A percentile compares a stretch with the other conserved stretches of the same genome.
These are phyloP conservation scores for Cryphonectria carpinicola DNA, from an alignment of 2,329 filamentous ascomycete species.

Conservation along the genomic window DNA sequence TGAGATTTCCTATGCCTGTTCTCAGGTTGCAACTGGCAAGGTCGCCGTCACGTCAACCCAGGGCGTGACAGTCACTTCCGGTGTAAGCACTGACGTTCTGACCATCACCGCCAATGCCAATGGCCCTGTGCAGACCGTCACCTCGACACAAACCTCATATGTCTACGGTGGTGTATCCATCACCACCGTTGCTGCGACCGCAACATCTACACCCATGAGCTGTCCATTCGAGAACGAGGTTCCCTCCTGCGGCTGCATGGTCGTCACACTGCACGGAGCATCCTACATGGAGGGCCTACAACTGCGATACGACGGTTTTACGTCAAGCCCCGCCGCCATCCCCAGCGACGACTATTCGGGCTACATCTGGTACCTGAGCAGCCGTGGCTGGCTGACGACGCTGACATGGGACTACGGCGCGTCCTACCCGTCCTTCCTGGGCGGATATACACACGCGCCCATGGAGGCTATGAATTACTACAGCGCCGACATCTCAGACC, in stretches of 20 bases:
- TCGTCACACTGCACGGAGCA: neutral
- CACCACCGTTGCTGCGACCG: conserved; percentile 3
- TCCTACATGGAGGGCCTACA: conserved; percentile 1
- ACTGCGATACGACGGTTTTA: neutral
- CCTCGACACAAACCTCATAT: neutral
- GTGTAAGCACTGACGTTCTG: neutral
- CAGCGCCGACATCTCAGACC: conserved; percentile 2
- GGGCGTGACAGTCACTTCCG: neutral
- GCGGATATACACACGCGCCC: neutral
- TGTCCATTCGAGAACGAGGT: conserved; percentile 1
- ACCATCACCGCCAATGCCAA: neutral
- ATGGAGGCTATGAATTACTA: neutral
- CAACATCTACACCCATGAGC: conserved; percentile 1
- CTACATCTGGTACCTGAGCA: conserved; percentile 9
- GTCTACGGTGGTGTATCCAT: neutral
- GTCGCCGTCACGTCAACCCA: neutral
- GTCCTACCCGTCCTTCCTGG: neutral
- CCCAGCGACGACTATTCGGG: neutral
- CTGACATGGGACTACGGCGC: neutral
- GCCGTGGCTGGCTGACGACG: neutral
- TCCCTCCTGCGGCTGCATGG: neutral
- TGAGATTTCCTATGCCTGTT: conserved; percentile 1
- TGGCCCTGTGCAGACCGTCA: neutral
- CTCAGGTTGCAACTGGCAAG: neutral
- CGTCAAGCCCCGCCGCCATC: neutral